Evolutionary conservation across 2,329 filamentous ascomycete genomes (phyloP).

Genomic region (Diplodia sapinea): DNA sequence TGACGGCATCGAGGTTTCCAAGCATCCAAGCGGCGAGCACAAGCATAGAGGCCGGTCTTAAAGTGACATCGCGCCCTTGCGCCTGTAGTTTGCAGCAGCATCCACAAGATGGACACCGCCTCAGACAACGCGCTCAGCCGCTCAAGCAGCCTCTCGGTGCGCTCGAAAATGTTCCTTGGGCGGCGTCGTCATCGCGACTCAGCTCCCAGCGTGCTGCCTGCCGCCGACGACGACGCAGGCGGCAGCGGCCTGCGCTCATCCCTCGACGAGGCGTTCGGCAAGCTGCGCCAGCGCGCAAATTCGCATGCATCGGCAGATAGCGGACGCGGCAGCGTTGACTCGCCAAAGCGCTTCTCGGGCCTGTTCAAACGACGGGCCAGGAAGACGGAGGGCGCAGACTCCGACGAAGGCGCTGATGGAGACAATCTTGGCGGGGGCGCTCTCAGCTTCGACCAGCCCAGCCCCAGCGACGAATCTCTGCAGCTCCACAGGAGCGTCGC

Average conservation of each 20-base stretch:
- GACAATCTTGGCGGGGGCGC: constrained; percentile 15
- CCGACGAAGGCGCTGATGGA: constrained; percentile 16
- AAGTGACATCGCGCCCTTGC: constrained; percentile 16
- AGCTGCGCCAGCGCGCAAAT: constrained; percentile 44
- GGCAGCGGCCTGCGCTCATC: constrained; percentile 38
- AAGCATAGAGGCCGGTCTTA: not conserved
- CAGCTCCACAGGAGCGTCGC: constrained; percentile 51
- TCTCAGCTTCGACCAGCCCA: constrained; percentile 11
- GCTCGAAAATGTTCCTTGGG: constrained; percentile 39
- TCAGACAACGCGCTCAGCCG: constrained; percentile 24
- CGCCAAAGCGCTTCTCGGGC: constrained; percentile 51
- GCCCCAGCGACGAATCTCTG: constrained; percentile 51
- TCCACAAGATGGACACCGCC: constrained; percentile 27
- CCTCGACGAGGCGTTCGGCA: constrained; percentile 50
- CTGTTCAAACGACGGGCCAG: constrained; percentile 50
- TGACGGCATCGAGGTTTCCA: constrained; percentile 18
- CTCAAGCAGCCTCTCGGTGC: constrained; percentile 29
- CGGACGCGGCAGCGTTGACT: constrained; percentile 47
- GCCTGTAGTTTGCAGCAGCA: not conserved
- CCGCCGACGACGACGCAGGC: constrained; percentile 37
- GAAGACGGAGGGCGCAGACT: constrained; percentile 34
- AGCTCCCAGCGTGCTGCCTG: constrained; percentile 36
- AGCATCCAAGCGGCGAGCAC: not conserved
- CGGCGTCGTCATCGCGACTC: constrained; percentile 38
- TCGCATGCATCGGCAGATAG: constrained; percentile 47